Percentiles rank a stretch among this genome's conserved stretches.
These are phyloP conservation scores for Fusarium lyarnte DNA, from an alignment of 2,329 filamentous ascomycete species.

Conservation along the genomic window DNA sequence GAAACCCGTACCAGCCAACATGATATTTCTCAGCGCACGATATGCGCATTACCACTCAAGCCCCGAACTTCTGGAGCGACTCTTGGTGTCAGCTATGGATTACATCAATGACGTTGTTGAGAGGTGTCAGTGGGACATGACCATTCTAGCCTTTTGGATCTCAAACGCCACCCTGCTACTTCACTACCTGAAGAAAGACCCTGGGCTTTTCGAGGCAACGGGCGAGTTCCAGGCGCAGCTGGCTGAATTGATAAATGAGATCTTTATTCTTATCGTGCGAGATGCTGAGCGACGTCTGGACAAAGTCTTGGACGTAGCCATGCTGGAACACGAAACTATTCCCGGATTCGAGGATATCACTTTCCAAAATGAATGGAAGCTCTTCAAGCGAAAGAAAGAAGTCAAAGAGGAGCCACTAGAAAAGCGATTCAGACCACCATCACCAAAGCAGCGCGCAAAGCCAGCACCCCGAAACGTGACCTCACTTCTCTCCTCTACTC, in stretches of 20 bases:
- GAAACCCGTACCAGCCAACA: slow-evolving; percentile 96
- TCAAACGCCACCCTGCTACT: slow-evolving; percentile 95
- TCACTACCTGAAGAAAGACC: slow-evolving; percentile 96
- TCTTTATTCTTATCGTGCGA: slow-evolving; percentile 96
- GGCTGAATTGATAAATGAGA: slow-evolving; percentile 95
- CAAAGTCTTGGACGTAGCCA: slow-evolving; percentile 90
- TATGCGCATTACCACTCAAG: slow-evolving; percentile 98
- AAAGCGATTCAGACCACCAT: slow-evolving; percentile 90
- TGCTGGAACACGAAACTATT: slow-evolving; percentile 98
- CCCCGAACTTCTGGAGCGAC: slow-evolving; percentile 79
- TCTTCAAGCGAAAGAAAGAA: slow-evolving; percentile 91
- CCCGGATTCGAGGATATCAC: slow-evolving; percentile 96
- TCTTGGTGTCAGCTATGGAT: slow-evolving; percentile 88
- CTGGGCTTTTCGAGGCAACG: slow-evolving; percentile 81
- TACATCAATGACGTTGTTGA: slow-evolving; percentile 99
- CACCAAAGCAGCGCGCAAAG: slow-evolving; percentile 91
- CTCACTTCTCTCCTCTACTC: slow-evolving; percentile 90
- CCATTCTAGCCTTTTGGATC: slow-evolving; percentile 97
- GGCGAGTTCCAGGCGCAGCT: slow-evolving; percentile 92
- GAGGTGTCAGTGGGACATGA: slow-evolving; percentile 98
- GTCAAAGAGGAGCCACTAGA: slow-evolving; percentile 90
- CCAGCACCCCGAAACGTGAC: slow-evolving; percentile 94
- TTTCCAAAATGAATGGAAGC: slow-evolving; percentile 98
- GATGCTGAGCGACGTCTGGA: slow-evolving; percentile 96
- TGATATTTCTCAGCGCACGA: slow-evolving; percentile 92